Conservation (phyloP, 2,329 filamentous ascomycete species). For the Pyrenophora graminea region DNA sequence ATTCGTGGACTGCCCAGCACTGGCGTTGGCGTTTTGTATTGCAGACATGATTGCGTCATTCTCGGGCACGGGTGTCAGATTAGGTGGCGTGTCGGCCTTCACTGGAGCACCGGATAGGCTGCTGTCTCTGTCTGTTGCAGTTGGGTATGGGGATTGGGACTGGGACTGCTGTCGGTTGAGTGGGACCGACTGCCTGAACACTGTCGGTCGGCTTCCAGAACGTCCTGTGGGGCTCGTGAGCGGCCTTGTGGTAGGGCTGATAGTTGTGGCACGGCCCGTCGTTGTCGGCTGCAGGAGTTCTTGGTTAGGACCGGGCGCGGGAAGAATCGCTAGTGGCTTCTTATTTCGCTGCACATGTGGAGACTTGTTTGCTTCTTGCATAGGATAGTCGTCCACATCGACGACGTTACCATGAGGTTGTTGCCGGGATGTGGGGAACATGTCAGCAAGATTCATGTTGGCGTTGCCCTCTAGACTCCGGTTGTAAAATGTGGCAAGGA, state of each 20-base stretch:
- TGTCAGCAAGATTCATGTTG: constrained; percentile 77
- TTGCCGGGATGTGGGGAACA: constrained; percentile 71
- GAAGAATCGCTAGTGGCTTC: constrained; percentile 45
- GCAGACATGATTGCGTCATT: constrained; percentile 57
- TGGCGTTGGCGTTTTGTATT: constrained; percentile 53
- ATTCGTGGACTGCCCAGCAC: constrained; percentile 33
- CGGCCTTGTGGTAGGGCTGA: constrained; percentile 36
- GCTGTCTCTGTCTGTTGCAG: constrained; percentile 13
- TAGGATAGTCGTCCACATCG: constrained; percentile 62
- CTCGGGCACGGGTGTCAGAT: constrained; percentile 42
- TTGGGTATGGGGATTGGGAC: constrained; percentile 13
- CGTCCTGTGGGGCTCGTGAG: constrained; percentile 31
- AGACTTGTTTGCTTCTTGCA: constrained; percentile 39
- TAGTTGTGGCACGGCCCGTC: constrained; percentile 37
- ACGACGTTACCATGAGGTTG: constrained; percentile 63
- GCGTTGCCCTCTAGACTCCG: constrained; percentile 86
- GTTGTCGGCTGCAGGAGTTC: constrained; percentile 27
- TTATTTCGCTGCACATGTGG: constrained; percentile 45
- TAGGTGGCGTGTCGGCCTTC: constrained; percentile 50
- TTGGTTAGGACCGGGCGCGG: constrained; percentile 34
- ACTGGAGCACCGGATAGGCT: constrained; percentile 27
- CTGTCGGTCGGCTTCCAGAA: constrained; percentile 24
- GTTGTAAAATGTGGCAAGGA: constrained; percentile 94
- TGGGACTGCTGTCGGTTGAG: constrained; percentile 23
- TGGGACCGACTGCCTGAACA: constrained; percentile 29